Base-by-base conservation (phyloP, 2,329 filamentous ascomycete genomes). In the Pezicula carpinea region DNA sequence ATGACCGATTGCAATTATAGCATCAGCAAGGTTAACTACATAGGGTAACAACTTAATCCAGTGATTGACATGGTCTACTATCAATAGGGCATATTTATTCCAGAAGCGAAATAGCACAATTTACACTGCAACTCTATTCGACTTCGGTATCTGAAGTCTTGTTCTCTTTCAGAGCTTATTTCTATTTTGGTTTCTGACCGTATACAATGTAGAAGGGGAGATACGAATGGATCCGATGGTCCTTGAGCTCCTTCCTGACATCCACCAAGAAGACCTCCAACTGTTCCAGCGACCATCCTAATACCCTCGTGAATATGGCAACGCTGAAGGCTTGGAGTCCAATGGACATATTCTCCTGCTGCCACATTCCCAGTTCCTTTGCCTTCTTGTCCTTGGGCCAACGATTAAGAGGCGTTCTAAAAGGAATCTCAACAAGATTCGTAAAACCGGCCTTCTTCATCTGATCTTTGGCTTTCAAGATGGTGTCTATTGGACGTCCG, bases 371-470 rank as follows among this genome's bases (percentile, higher is more conserved):
- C 22, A 47, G 29, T 17, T 22, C 29, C 13, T 39, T 43, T 29
- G 35, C 5, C 21, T 68, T 67, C 3, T 66, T 62, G 44, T 77
- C 69, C 39, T 68, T 70, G 0, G 75, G 70, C 76, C 76, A 79
- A 14, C 64, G 57, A 49, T 71, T 74, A 22, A 69, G 66, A 0
- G 76, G 75, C 62, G 74, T 70, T 58, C 71, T 73, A 55, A 66
- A 72, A 5, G 14, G n/a, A 15, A 35, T 18, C 2, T 35, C 7
- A 14, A 14, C 13, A 13, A 15, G 4, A 35, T 14, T 35, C 7
- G 14, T n/a, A 18, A 14, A 35, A 10, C 13, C 3, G 7, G 14
- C 13, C 8, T 6, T 35, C 14, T n/a, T 4, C 6, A 35, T 3
- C 7, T 35, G 13, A n/a, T 35, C 13, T 11, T 34, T 32, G n/a